Percentiles rank a stretch among this genome's conserved stretches.
Conservation (phyloP, 2,329 filamentous ascomycete genomes). For the Apiospora phragmitis region DNA sequence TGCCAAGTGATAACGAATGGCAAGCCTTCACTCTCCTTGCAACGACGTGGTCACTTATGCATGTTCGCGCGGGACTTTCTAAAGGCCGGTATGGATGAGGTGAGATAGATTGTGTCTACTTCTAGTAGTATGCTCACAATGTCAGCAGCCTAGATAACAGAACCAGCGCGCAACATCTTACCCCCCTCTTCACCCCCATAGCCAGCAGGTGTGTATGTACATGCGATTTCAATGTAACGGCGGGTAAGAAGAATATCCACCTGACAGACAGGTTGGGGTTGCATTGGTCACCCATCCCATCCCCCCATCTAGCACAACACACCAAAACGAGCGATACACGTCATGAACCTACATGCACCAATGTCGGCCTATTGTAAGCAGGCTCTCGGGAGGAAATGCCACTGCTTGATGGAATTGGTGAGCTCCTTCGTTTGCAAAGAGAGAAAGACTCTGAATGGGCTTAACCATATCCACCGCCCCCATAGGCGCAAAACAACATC, state of each 20-base stretch:
- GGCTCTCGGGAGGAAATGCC: neutral
- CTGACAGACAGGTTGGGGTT: neutral
- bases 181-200: neutral
- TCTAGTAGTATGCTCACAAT: neutral
- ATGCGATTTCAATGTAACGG: neutral
- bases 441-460: neutral
- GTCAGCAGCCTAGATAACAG: neutral
- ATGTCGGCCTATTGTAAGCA: neutral
- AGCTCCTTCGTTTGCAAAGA: neutral
- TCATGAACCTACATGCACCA: neutral
- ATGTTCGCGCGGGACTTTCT: neutral
- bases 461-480: neutral
- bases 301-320: neutral
- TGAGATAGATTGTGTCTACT: neutral
- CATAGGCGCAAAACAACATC: neutral
- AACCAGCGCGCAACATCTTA: neutral
- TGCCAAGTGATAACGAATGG: neutral
- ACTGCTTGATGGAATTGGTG: neutral
- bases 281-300: conserved; percentile 1
- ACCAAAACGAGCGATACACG: conserved; percentile 1
- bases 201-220: neutral
- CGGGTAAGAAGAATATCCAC: neutral
- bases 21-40: neutral
- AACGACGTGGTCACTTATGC: neutral
- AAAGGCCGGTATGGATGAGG: neutral